Base-by-base conservation (phyloP, 192 early-diverging fungal species). In the Hyaloraphidium curvatum region DNA sequence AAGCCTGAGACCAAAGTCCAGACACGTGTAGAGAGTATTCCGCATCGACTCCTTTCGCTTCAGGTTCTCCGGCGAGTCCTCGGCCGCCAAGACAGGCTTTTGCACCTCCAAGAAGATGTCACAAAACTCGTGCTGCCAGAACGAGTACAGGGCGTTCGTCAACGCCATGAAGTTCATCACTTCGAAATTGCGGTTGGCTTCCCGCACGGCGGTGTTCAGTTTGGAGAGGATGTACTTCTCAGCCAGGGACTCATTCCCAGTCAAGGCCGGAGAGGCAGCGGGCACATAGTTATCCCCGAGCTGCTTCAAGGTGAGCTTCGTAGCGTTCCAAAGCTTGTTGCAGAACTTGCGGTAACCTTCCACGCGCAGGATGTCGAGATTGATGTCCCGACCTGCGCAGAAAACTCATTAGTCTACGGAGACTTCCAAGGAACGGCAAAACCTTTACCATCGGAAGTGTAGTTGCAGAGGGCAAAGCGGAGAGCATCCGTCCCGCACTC, bases 341-440 rank as follows among this genome's bases (percentile, higher is more conserved):
- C 91, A 98, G 81, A 94, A 98, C 73, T 94, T 95, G 67, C 91
- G 83, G 76, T 98, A 94, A 39, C 95, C 90, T 58, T 96, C 91
- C n/a, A 98, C 85, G 55, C 87, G 90, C 61, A 82, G 53, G 40
- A 98, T 84, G 59, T 96, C 84, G 60, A 98, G 66, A 62, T 93
- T 96, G 61, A 97, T 83, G 55, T 92, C 87, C 43, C 82, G 78
- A 31, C 86, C 87, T 50, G 29, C 5, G 14, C 29, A 28, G 14
- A 30, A 40, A 9, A 53, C 5, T 9, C 4, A 53, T 7, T 40
- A 39, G 5, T 39, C 26, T 53, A 28, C 9, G 30, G 9, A 59
- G 65, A 40, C 17, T 30, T 9, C 62, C 11, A 31, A n/a, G 13
- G 28, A 27, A 41, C 3, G 26, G 3, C 2, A 28, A 31, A 23